A percentile compares a stretch with the other conserved stretches of the same genome.
These are phyloP conservation scores for Cruciata laevipes DNA, from an alignment of 257 asterid genomes.

Conservation along the genomic window DNA sequence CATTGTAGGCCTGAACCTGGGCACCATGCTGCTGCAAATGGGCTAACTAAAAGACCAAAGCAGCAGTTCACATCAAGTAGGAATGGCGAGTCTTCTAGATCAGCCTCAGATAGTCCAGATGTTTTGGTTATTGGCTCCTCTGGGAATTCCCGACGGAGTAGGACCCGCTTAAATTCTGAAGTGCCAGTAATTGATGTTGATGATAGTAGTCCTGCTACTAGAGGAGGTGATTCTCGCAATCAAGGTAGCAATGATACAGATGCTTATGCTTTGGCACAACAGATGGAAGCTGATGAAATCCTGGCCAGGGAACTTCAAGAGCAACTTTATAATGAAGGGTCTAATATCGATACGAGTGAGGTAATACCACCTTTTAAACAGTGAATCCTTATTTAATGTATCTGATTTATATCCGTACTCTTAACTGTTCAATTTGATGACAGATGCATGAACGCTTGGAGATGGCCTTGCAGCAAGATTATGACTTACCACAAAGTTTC, in stretches of 20 bases:
- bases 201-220: constrained; percentile 43
- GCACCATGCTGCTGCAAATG: constrained; percentile 25
- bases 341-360: constrained; percentile 45
- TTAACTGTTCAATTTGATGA: constrained; percentile 15
- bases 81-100: constrained; percentile 49
- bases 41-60: constrained; percentile 46
- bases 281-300: constrained; percentile 83
- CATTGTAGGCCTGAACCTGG: constrained; percentile 31
- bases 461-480: constrained; percentile 49
- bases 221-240: constrained; percentile 23
- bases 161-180: constrained; percentile 17
- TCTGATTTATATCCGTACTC: constrained; percentile 10
- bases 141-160: constrained; percentile 25
- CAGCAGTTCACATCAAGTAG: constrained; percentile 41
- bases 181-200: constrained; percentile 45
- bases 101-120: constrained; percentile 42
- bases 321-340: constrained; percentile 66
- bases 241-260: constrained; percentile 15
- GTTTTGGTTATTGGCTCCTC: constrained; percentile 39
- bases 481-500: constrained; percentile 25
- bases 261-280: constrained; percentile 51
- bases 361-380: constrained; percentile 24
- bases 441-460: constrained; percentile 57
- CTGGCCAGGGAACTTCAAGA: constrained; percentile 94
- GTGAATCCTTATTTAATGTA: not conserved